These are phyloP conservation scores for Xenoacremonium recifei DNA, from an alignment of 2,329 filamentous ascomycete species.

Conservation along the genomic window DNA sequence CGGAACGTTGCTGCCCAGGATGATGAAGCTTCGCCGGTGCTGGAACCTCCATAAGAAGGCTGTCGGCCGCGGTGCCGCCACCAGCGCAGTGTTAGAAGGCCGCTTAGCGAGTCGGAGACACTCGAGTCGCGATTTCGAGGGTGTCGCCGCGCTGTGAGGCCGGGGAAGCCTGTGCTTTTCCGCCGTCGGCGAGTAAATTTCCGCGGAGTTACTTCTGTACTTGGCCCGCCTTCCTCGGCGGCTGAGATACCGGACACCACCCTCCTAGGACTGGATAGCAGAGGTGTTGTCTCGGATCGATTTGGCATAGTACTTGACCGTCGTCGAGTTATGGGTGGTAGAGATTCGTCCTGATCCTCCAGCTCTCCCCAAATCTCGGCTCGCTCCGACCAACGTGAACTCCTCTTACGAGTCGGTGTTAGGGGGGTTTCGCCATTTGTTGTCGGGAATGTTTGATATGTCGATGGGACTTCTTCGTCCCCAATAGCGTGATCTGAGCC, in stretches of 20 bases:
- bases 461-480: conserved; percentile 37
- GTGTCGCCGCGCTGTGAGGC: conserved; percentile 53
- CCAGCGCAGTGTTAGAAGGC: conserved; percentile 57
- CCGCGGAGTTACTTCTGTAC: conserved; percentile 29
- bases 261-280: conserved; percentile 35
- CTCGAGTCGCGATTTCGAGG: conserved; percentile 37
- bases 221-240: conserved; percentile 26
- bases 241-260: conserved; percentile 28
- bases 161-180: conserved; percentile 61
- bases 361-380: conserved; percentile 87
- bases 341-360: conserved; percentile 64
- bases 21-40: conserved; percentile 13
- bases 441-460: conserved; percentile 49
- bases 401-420: conserved; percentile 45
- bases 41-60: conserved; percentile 20
- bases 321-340: conserved; percentile 37
- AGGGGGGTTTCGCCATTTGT: conserved; percentile 36
- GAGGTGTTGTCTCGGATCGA: conserved; percentile 38
- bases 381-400: conserved; percentile 61
- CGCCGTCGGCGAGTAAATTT: conserved; percentile 44
- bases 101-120: conserved; percentile 50
- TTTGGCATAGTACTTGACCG: conserved; percentile 51
- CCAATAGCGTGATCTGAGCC: conserved; percentile 44
- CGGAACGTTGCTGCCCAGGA: conserved; percentile 15
- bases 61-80: conserved; percentile 36